Percentiles rank a stretch among this genome's conserved stretches.
These are phyloP conservation scores for Sclerotinia minor DNA, from an alignment of 2,329 filamentous ascomycete species.

Conservation along the genomic window DNA sequence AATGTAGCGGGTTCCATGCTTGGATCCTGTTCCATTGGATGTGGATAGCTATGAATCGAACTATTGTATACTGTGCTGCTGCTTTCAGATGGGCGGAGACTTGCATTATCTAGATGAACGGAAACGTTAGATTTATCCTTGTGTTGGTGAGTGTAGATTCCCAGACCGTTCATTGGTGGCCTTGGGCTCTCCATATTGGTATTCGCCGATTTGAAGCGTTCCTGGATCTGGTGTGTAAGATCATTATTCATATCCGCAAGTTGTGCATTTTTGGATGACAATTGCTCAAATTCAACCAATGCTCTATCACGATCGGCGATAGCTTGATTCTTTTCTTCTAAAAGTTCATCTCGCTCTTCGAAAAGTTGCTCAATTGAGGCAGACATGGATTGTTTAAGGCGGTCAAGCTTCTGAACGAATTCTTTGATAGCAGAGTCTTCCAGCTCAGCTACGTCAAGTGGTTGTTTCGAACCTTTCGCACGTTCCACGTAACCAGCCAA, in stretches of 20 bases:
- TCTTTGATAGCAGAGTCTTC: constrained; percentile 91
- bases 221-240: constrained; percentile 90
- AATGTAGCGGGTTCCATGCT: constrained; percentile 40
- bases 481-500: constrained; percentile 84
- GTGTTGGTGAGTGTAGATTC: constrained; percentile 57
- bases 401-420: constrained; percentile 73
- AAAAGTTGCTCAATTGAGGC: constrained; percentile 60
- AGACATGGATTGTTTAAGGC: constrained; percentile 60
- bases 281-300: constrained; percentile 90
- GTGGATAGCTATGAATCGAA: constrained; percentile 38
- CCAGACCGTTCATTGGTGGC: constrained; percentile 52
- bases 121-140: constrained; percentile 50
- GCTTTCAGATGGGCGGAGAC: constrained; percentile 44
- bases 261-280: constrained; percentile 92
- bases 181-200: constrained; percentile 48
- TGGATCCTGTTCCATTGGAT: constrained; percentile 42
- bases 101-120: constrained; percentile 39
- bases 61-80: constrained; percentile 43
- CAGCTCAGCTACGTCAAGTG: constrained; percentile 76
- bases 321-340: constrained; percentile 82
- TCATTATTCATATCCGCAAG: constrained; percentile 94
- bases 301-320: constrained; percentile 88
- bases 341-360: constrained; percentile 73
- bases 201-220: constrained; percentile 81
- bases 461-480: constrained; percentile 78